Conservation (phyloP, 305 asterid genomes). For the Fraxinus ornus region DNA sequence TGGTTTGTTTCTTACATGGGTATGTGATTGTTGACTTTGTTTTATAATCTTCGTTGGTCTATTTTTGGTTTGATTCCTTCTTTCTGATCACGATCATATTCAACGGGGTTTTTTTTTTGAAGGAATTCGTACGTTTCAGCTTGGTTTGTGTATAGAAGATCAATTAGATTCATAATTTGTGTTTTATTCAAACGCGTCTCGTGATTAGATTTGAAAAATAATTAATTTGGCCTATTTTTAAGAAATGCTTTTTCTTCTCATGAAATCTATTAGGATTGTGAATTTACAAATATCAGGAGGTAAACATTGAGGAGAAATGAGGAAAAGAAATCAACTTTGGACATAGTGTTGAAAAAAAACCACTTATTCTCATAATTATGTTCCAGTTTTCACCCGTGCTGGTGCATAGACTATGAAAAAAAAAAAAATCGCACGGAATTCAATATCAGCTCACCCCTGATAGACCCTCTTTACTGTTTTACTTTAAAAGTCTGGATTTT, state of each 20-base stretch:
- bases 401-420: neutral
- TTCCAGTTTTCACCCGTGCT: neutral
- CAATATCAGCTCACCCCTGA: neutral
- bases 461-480: neutral
- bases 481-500: neutral
- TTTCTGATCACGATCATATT: neutral
- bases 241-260: neutral
- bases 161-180: slow-evolving; percentile 19
- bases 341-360: neutral
- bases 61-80: neutral
- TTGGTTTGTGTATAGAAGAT: slow-evolving; percentile 12
- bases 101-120: slow-evolving; percentile 1
- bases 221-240: neutral
- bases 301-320: neutral
- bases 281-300: neutral
- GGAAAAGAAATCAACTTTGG: neutral
- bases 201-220: neutral
- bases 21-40: slow-evolving; percentile 22
- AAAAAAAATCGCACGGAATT: neutral
- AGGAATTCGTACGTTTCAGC: neutral
- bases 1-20: neutral
- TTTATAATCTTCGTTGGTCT: neutral
- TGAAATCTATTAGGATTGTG: neutral
- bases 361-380: neutral
- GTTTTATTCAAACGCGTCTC: neutral